phyloP scores from a whole-genome alignment of 2,329 filamentous ascomycete species.

The Penicillium concentricum region DNA sequence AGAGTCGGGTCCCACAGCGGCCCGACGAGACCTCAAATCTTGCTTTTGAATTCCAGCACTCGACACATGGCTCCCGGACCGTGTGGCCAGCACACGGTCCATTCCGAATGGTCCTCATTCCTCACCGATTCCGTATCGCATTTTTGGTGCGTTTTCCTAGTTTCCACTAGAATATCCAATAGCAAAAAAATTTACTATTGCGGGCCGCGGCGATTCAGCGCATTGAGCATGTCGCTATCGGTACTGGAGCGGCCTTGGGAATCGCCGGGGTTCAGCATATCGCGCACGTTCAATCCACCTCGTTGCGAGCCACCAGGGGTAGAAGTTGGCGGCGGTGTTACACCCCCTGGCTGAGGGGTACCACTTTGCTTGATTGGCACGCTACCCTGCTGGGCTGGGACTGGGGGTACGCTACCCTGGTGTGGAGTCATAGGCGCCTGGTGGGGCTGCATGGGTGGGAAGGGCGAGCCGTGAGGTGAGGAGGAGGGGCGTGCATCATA shows the following conservation, averaged over 20 bases:
- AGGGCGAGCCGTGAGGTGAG: conserved; percentile 45
- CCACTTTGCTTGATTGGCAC: neutral
- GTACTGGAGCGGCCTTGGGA: conserved; percentile 44
- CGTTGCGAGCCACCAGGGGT: conserved; percentile 35
- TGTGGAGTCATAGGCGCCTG: conserved; percentile 24
- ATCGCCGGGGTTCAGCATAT: conserved; percentile 48
- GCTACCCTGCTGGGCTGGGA: neutral
- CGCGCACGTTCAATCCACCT: conserved; percentile 48
- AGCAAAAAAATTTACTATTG: conserved; percentile 24
- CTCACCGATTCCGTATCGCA: neutral
- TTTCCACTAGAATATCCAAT: neutral
- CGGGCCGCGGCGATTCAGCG: conserved; percentile 43
- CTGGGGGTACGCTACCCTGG: conserved; percentile 13
- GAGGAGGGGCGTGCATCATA: conserved; percentile 44
- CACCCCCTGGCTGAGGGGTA: conserved; percentile 24
- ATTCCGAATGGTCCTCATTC: conserved; percentile 11
- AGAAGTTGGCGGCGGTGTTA: conserved; percentile 43
- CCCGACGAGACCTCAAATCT: conserved; percentile 15
- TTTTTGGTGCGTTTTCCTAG: neutral
- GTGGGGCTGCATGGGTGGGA: conserved; percentile 36
- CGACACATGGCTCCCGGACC: conserved; percentile 20
- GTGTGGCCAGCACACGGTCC: conserved; percentile 28
- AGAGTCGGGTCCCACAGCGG: conserved; percentile 2
- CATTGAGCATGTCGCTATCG: conserved; percentile 53
- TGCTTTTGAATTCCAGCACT: conserved; percentile 6